Evolutionary conservation across 2,329 filamentous ascomycete genomes (phyloP).

Genomic region (Sphaerulina vaccinii): DNA sequence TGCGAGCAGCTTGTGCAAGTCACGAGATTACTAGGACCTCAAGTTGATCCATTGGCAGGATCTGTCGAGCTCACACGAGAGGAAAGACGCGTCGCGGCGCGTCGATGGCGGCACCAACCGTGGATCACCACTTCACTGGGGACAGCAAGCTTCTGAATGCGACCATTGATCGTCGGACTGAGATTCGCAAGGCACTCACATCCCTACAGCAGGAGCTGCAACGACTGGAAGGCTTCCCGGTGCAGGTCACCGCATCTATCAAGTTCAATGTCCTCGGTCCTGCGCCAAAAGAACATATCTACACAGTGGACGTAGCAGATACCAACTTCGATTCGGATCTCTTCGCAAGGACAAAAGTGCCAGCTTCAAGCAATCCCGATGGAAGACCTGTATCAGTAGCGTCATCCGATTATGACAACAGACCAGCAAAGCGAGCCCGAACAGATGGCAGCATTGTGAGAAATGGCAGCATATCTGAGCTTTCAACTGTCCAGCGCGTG

Average conservation of each 20-base stretch:
- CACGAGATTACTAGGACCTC: too few species aligned
- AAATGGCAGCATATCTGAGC: constrained; percentile 18
- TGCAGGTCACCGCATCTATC: constrained; percentile 27
- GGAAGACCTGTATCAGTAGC: constrained; percentile 11
- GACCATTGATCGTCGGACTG: constrained; percentile 24
- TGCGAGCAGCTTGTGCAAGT: too few species aligned
- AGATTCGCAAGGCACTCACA: constrained; percentile 25
- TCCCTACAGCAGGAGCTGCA: constrained; percentile 26
- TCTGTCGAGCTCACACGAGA: too few species aligned
- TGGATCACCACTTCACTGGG: constrained; percentile 31
- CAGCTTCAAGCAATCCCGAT: constrained; percentile 13
- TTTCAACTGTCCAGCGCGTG: constrained; percentile 15
- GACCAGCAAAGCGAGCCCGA: constrained; percentile 23
- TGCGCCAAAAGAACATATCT: constrained; percentile 24
- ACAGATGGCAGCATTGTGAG: constrained; percentile 12
- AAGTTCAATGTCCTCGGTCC: constrained; percentile 24
- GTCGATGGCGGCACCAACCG: constrained; percentile 11
- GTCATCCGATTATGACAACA: constrained; percentile 15
- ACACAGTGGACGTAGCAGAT: constrained; percentile 26
- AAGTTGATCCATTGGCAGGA: too few species aligned
- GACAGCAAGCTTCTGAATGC: constrained; percentile 26
- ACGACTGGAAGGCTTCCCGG: constrained; percentile 17
- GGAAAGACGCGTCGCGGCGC: constrained; percentile 7
- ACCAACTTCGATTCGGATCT: constrained; percentile 18
- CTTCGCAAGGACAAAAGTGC: constrained; percentile 17